phyloP scores from a whole-genome alignment of 2,329 filamentous ascomycete genomes.

The Tolypocladium tundrense region DNA sequence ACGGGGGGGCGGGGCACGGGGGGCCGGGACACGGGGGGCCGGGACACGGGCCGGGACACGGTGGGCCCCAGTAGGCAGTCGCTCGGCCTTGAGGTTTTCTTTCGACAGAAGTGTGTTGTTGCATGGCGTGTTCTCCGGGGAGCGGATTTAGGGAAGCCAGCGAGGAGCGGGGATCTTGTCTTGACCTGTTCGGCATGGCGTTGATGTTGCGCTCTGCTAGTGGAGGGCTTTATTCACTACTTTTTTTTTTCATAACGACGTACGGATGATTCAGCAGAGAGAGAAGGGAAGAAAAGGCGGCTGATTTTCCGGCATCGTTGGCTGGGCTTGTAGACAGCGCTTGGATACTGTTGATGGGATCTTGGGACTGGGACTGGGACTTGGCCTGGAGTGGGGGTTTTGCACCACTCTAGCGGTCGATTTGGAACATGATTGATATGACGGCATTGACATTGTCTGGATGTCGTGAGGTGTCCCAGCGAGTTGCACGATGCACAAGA shows the following conservation, averaged over 20 bases:
- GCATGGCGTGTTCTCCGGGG: neutral
- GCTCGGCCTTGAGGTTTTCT: neutral
- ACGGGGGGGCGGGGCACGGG: constrained; percentile 17
- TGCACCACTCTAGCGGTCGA: neutral
- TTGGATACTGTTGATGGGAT: neutral
- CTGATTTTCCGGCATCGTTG: neutral
- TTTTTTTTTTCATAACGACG: neutral
- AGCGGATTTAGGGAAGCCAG: neutral
- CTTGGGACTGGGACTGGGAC: neutral
- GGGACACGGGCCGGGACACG: constrained; percentile 7
- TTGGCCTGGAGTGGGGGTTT: neutral
- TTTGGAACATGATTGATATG: neutral
- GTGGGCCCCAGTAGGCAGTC: neutral
- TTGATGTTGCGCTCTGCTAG: neutral
- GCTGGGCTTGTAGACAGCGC: neutral
- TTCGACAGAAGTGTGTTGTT: neutral
- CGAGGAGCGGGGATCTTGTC: neutral
- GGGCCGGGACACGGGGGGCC: too few species aligned
- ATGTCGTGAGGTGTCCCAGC: too few species aligned
- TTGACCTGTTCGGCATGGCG: neutral
- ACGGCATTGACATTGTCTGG: neutral
- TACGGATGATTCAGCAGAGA: neutral
- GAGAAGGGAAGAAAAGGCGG: neutral
- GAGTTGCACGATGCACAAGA: too few species aligned
- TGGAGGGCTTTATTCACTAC: neutral